Base-by-base conservation (phyloP, 1,284 basidiomycete genomes). In the Fomitopsis schrenkii region DNA sequence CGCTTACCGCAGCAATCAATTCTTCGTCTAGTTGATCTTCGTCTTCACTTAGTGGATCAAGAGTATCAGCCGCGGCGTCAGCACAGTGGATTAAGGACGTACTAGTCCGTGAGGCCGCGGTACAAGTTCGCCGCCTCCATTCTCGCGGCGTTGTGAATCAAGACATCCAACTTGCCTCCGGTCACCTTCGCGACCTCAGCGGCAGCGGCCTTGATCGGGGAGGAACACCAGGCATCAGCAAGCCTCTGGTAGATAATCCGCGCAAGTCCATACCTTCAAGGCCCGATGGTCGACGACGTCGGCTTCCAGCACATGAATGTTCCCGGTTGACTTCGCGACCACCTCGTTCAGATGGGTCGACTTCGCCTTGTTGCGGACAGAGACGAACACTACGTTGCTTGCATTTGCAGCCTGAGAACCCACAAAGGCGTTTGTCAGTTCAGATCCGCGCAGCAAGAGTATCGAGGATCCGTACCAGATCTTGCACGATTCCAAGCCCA, bases 111-210 rank as follows among this genome's bases (percentile, higher is more conserved):
- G 19, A 63, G 61, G 7, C 53, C 58, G 19, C 45, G 52, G 19
- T 35, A 44, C 2, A 63, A 5, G 8, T 42, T 52, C 4, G 50
- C 42, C 2, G 7, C 0, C 35, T 62, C 60, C 44, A 70, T 50
- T 14, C 59, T 50, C 7, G 70, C 72, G 6, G 68, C 72, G 57
- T 72, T 73, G 57, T 73, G 72, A 54, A 75, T 73, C 12, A 75
- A 66, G 15, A 67, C 66, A 63, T 75, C 73, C 28, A 75, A 60
- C 22, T 41, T 62, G 9, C 72, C 72, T 10, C 69, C 71, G 1
- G 65, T 68, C 14, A 70, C 26, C 45, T 26, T 46, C 19, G 7
- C 22, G 5, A 46, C 45, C 5, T 46, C 45, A 6, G 19, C 45
- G 5, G 45, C 45, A 26, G 45, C 45, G 12, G n/a, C 19, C 45